Evolutionary conservation across 768 basidiomycete genomes (phyloP), one percentile per base, ranked within the genome.

Genomic region (Leucogyrophana mollusca): DNA sequence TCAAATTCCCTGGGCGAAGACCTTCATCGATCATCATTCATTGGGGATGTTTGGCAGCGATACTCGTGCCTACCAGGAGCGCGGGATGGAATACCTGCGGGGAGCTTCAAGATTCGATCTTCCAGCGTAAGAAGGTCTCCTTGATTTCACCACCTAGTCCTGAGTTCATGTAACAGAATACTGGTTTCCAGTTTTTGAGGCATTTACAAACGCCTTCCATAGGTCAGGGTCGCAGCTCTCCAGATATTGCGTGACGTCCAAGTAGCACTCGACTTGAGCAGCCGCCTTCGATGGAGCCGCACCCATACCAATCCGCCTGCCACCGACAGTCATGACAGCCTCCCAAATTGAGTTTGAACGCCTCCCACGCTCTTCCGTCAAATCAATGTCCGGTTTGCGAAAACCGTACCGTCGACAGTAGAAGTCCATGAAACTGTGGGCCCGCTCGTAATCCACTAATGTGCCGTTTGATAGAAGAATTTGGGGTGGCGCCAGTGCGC

Each of bases 351-450:
- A 52, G 22, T 25, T 56, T 13, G 13, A 30, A 10, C 46, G 57
- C 43, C 55, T 63, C 20, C 58, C 56, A n/a, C 60, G 66, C 33
- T 56, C 35, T 34, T 72, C 70, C 1, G 69, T 65, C 49, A 77
- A 86, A 11, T 74, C 73, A 49, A 95, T 66, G 39, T 88, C 85
- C 2, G 91, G 90, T 51, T 78, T 79, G 7, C 76, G 72, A 57
- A 94, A 94, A 20, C 71, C 70, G 61, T 82, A 96, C 27, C 82
- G 76, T 35, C 82, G 78, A 60, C 93, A 95, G 57, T 97, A 97
- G 63, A 88, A 97, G 52, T 94, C 94, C 86, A 96, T 94, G 72
- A 97, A 97, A 49, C 78, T 81, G 40, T 86, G 81, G 2, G 92
- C 91, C 42, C 77, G 77, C 42, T 90, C 88, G 41, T 84, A 84